These are phyloP conservation scores for Capsaspora owczarzaki DNA, from an alignment of 78 protist species.

Conservation along the genomic window DNA sequence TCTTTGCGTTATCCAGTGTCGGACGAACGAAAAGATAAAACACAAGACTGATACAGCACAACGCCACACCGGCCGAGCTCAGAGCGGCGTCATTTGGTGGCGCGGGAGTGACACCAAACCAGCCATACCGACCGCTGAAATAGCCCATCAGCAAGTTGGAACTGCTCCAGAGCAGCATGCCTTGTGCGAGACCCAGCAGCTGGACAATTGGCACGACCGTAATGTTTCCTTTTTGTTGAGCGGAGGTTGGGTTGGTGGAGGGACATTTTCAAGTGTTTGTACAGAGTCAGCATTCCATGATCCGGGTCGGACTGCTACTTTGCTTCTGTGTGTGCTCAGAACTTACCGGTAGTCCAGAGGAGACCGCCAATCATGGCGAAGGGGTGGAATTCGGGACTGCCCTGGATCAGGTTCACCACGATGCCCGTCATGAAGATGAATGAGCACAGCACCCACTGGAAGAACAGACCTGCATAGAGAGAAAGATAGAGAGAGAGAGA, in stretches of 20 bases:
- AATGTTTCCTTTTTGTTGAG: slow-evolving; percentile 40
- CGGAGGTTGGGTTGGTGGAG: background rate
- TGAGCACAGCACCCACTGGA: slow-evolving; percentile 35
- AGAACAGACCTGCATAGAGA: slow-evolving; percentile 19
- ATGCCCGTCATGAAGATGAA: slow-evolving; percentile 37
- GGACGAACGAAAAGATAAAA: too few species aligned
- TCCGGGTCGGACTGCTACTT: background rate
- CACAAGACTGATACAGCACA: too few species aligned
- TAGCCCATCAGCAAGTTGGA: slow-evolving; percentile 59
- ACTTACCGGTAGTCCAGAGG: slow-evolving; percentile 45
- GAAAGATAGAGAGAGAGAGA: background rate
- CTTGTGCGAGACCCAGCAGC: slow-evolving; percentile 65
- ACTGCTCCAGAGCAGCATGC: slow-evolving; percentile 66
- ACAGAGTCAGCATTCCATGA: background rate
- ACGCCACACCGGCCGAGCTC: too few species aligned
- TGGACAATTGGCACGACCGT: slow-evolving; percentile 62
- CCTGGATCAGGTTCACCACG: background rate
- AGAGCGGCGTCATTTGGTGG: too few species aligned
- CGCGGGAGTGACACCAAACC: too few species aligned
- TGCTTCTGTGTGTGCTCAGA: background rate
- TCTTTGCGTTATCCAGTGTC: too few species aligned
- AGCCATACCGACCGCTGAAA: slow-evolving; percentile 55
- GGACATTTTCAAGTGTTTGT: background rate
- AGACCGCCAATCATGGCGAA: slow-evolving; percentile 50
- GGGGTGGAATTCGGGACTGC: slow-evolving; percentile 19